phyloP scores from a whole-genome alignment of 768 basidiomycete species.

The Hygrophorus russula region DNA sequence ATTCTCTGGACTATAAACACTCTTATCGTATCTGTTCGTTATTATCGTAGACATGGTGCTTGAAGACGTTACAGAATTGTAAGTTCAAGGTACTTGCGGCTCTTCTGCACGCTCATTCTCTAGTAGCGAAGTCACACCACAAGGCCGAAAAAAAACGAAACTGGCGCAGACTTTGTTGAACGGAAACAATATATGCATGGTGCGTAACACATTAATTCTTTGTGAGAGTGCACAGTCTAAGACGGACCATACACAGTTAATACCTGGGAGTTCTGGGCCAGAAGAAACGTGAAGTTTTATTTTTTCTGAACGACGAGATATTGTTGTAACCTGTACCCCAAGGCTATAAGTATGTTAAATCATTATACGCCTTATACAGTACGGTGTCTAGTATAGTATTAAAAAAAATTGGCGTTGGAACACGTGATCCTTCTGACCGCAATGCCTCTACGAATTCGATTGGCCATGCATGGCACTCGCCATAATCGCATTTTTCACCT shows the following conservation, averaged over 20 bases:
- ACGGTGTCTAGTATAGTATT: no score
- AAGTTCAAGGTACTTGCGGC: conserved; percentile 18
- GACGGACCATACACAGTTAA: conserved; percentile 29
- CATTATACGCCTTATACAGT: no score
- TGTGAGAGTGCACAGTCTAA: no score
- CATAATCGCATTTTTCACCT: conserved; percentile 75
- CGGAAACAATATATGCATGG: conserved; percentile 97
- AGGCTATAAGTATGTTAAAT: no score
- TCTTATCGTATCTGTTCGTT: neutral
- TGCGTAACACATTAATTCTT: conserved; percentile 21
- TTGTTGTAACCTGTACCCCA: no score
- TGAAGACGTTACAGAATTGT: conserved; percentile 97
- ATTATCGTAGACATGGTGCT: conserved; percentile 72
- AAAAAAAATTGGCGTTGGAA: neutral
- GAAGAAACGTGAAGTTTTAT: conserved; percentile 19
- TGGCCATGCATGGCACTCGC: conserved; percentile 70
- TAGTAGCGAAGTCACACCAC: conserved; percentile 71
- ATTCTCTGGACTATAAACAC: neutral
- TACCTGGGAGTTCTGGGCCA: conserved; percentile 63
- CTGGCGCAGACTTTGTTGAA: conserved; percentile 85
- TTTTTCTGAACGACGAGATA: no score
- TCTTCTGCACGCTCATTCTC: neutral
- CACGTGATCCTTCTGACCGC: neutral
- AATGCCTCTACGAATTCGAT: conserved; percentile 81
- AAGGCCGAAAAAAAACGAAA: conserved; percentile 70